These are phyloP conservation scores for Pleurotus platypus DNA, from an alignment of 768 basidiomycete genomes.

Conservation along the genomic window DNA sequence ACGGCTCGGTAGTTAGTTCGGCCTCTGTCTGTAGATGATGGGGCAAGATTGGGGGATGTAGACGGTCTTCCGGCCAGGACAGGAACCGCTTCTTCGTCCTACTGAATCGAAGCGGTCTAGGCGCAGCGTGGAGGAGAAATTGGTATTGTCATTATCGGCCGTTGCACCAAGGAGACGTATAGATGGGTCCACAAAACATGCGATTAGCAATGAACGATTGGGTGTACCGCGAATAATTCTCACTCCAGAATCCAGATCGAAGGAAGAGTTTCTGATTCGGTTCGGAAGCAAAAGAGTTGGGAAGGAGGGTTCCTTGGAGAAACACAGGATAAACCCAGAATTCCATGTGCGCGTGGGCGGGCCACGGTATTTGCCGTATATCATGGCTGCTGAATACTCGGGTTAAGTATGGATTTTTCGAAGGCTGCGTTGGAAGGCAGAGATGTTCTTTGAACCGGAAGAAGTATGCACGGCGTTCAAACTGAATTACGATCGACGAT, in stretches of 20 bases:
- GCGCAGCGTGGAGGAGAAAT: too few species aligned
- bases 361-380: neutral
- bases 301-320: neutral
- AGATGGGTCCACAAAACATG: too few species aligned
- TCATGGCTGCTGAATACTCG: constrained; percentile 1
- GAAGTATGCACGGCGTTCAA: constrained; percentile 4
- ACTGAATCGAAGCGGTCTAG: too few species aligned
- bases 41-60: too few species aligned
- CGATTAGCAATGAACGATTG: too few species aligned
- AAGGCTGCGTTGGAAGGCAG: neutral
- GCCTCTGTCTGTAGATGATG: too few species aligned
- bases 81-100: too few species aligned
- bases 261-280: neutral
- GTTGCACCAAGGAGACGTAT: too few species aligned
- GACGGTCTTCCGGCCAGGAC: too few species aligned
- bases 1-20: too few species aligned
- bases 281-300: neutral
- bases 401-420: constrained; percentile 1
- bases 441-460: neutral
- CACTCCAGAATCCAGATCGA: neutral
- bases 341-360: neutral
- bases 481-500: constrained; percentile 1
- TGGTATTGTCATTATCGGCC: too few species aligned
- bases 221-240: neutral
- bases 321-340: neutral